Evolutionary conservation across 2,329 filamentous ascomycete genomes (phyloP).

Genomic region (Pseudogymnoascus destructans): DNA sequence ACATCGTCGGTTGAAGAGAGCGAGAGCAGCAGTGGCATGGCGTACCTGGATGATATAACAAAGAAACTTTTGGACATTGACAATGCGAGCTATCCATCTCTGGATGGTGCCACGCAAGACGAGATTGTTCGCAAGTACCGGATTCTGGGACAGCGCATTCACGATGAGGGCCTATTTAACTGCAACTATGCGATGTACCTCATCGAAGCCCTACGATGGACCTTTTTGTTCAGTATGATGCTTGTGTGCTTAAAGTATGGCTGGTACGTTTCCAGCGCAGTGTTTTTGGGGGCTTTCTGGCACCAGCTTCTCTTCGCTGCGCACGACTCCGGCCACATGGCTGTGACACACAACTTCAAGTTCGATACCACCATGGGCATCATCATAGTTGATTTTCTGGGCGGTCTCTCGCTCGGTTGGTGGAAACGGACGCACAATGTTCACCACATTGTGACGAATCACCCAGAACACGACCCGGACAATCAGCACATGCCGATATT

Average conservation of each 20-base stretch:
- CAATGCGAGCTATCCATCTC: slow-evolving; percentile 63
- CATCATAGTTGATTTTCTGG: slow-evolving; percentile 76
- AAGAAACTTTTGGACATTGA: slow-evolving; percentile 64
- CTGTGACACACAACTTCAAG: slow-evolving; percentile 83
- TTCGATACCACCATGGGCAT: slow-evolving; percentile 78
- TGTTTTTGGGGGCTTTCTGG: slow-evolving; percentile 75
- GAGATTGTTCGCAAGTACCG: slow-evolving; percentile 71
- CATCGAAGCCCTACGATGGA: slow-evolving; percentile 61
- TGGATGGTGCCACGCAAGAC: slow-evolving; percentile 62
- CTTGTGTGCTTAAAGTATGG: slow-evolving; percentile 46
- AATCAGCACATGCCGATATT: slow-evolving; percentile 88
- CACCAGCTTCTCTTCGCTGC: slow-evolving; percentile 89
- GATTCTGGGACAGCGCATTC: slow-evolving; percentile 57
- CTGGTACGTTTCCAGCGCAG: slow-evolving; percentile 57
- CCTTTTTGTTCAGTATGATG: slow-evolving; percentile 48
- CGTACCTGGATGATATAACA: slow-evolving; percentile 61
- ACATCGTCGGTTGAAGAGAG: slow-evolving; percentile 37
- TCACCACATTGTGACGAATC: slow-evolving; percentile 92
- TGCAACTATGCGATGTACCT: slow-evolving; percentile 76
- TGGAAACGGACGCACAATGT: slow-evolving; percentile 97
- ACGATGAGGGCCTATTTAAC: slow-evolving; percentile 62
- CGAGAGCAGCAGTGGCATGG: slow-evolving; percentile 39
- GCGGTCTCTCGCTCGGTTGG: slow-evolving; percentile 85
- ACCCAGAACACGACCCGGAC: slow-evolving; percentile 88
- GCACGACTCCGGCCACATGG: slow-evolving; percentile 95